A percentile compares a stretch with the other conserved stretches of the same genome.
These are phyloP conservation scores for Zopfia rhizophila DNA, from an alignment of 2,329 filamentous ascomycete species.

Conservation along the genomic window DNA sequence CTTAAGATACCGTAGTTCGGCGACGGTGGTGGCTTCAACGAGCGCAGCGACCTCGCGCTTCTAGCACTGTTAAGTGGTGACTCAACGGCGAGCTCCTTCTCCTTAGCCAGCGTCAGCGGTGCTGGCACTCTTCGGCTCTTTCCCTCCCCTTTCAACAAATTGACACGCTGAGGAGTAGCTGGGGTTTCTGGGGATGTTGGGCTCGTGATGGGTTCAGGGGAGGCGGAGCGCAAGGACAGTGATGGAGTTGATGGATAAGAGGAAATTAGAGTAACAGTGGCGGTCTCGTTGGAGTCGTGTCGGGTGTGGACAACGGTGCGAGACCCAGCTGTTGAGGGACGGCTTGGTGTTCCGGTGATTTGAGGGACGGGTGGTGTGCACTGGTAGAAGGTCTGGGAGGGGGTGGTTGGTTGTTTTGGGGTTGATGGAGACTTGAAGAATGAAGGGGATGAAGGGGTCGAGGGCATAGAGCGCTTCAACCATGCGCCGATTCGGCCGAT, in stretches of 20 bases:
- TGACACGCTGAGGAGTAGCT: slow-evolving; percentile 21
- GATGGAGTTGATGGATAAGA: slow-evolving; percentile 8
- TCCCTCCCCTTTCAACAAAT: slow-evolving; percentile 31
- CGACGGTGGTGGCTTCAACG: slow-evolving; percentile 40
- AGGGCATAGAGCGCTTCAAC: slow-evolving; percentile 46
- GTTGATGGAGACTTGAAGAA: slow-evolving; percentile 18
- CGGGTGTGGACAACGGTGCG: slow-evolving; percentile 37
- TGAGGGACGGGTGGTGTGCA: slow-evolving; percentile 19
- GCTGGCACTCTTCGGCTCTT: slow-evolving; percentile 42
- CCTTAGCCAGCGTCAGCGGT: slow-evolving; percentile 35
- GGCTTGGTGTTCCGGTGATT: slow-evolving; percentile 22
- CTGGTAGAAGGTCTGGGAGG: slow-evolving; percentile 16
- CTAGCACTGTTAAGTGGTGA: slow-evolving; percentile 26
- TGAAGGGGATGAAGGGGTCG: slow-evolving; percentile 32
- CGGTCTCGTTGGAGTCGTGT: slow-evolving; percentile 39
- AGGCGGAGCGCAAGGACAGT: neutral
- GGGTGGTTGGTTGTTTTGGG: slow-evolving; percentile 11
- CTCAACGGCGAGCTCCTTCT: slow-evolving; percentile 37
- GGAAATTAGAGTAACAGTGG: slow-evolving; percentile 43
- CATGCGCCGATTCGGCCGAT: slow-evolving; percentile 46
- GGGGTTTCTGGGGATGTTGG: slow-evolving; percentile 22
- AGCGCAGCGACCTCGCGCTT: slow-evolving; percentile 25
- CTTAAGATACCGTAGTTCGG: slow-evolving; percentile 38
- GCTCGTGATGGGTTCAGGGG: slow-evolving; percentile 13
- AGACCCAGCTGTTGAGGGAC: slow-evolving; percentile 36